Conservation (phyloP, 306 rosid genomes). For the Ammopiptanthus mongolicus region DNA sequence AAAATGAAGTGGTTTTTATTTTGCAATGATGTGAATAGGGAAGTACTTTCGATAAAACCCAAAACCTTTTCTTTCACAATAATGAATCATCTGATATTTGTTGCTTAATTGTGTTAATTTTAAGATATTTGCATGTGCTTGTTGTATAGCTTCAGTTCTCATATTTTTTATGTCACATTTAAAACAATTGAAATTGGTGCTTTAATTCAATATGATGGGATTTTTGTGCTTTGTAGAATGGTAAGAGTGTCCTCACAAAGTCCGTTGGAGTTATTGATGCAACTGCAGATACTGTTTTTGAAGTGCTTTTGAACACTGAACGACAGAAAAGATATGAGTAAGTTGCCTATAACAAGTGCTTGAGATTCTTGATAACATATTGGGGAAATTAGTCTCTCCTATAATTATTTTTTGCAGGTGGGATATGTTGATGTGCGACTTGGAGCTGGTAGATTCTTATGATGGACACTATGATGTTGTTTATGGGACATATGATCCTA, state of each 20-base stretch:
- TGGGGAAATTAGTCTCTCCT: conserved; percentile 17
- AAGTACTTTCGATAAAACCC: background rate
- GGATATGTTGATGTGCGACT: conserved; percentile 90
- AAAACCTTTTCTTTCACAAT: background rate
- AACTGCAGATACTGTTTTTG: conserved; percentile 85
- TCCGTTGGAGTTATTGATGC: conserved; percentile 85
- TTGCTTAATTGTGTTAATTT: background rate
- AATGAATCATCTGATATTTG: background rate
- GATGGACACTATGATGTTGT: conserved; percentile 90
- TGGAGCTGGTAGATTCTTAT: conserved; percentile 72
- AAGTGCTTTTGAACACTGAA: conserved; percentile 67
- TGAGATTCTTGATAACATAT: background rate
- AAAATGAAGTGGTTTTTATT: background rate
- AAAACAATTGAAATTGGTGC: background rate
- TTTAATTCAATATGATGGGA: conserved; percentile 14
- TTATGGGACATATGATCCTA: conserved; percentile 84
- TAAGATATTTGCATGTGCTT: background rate
- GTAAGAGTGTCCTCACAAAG: conserved; percentile 79
- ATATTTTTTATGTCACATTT: background rate
- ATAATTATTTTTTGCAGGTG: conserved; percentile 53
- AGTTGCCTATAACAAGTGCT: conserved; percentile 21
- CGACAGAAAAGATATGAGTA: conserved; percentile 81
- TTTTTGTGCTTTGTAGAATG: conserved; percentile 53
- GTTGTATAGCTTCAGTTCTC: background rate
- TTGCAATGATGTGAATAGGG: background rate